Percentiles rank a stretch among this genome's conserved stretches.
phyloP scores from a whole-genome alignment of 805 yeast genomes.

The Pichia paraexigua region DNA sequence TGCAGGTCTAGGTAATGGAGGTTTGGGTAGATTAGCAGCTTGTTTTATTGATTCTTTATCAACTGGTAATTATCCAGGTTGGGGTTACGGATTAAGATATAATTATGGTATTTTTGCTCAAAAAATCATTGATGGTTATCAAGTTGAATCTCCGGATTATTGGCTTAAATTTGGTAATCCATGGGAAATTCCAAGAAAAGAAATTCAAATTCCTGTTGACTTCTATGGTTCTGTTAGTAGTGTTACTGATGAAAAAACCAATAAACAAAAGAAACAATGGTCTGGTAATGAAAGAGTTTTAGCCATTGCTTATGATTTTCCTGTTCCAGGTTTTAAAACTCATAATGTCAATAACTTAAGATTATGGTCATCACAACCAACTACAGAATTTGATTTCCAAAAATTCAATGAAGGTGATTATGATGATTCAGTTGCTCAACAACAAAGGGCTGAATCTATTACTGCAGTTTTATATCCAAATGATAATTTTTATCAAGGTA shows the following conservation, averaged over 20 bases:
- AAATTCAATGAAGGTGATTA: conserved; percentile 91
- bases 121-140: conserved; percentile 83
- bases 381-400: conserved; percentile 83
- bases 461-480: conserved; percentile 91
- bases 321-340: conserved; percentile 85
- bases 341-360: conserved; percentile 80
- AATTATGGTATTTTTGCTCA: conserved; percentile 92
- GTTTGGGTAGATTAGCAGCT: conserved; percentile 89
- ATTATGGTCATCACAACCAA: conserved; percentile 85
- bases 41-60: conserved; percentile 87
- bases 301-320: conserved; percentile 87
- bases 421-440: conserved; percentile 71
- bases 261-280: conserved; percentile 61
- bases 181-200: conserved; percentile 86
- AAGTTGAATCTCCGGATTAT: conserved; percentile 90
- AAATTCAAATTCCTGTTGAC: conserved; percentile 82
- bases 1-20: conserved; percentile 94
- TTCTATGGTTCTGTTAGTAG: conserved; percentile 77
- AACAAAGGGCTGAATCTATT: conserved; percentile 85
- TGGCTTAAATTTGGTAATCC: conserved; percentile 88
- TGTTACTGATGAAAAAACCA: conserved; percentile 42
- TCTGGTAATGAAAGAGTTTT: conserved; percentile 81
- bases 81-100: conserved; percentile 95
- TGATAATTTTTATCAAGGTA: conserved; percentile 86
- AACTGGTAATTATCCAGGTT: conserved; percentile 80